These are phyloP conservation scores for Paxillus involutus DNA, from an alignment of 768 basidiomycete species.

Conservation along the genomic window DNA sequence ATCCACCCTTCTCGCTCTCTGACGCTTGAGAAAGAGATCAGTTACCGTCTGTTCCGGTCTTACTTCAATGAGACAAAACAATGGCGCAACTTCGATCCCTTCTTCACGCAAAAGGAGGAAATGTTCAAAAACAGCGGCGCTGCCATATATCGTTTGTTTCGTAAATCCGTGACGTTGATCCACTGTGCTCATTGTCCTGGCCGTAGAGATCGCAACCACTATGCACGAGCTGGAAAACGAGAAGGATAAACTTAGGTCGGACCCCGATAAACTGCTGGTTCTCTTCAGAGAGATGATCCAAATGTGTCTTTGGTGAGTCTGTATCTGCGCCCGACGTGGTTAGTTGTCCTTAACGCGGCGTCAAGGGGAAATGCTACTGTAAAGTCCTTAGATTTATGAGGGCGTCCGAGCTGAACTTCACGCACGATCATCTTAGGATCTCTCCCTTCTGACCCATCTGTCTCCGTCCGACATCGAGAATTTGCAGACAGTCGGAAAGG, in stretches of 20 bases:
- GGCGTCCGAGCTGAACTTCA: neutral
- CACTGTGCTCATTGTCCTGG: neutral
- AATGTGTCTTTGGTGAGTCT: slow-evolving; percentile 73
- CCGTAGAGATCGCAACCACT: slow-evolving; percentile 67
- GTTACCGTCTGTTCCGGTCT: slow-evolving; percentile 81
- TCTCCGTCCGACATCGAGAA: slow-evolving; percentile 79
- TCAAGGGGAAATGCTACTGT: slow-evolving; percentile 93
- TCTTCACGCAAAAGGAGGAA: slow-evolving; percentile 72
- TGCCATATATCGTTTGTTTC: slow-evolving; percentile 72
- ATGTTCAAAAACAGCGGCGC: slow-evolving; percentile 78
- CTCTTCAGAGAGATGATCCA: slow-evolving; percentile 86
- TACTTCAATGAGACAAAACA: slow-evolving; percentile 64
- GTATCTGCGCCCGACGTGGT: neutral
- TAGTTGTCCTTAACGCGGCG: neutral
- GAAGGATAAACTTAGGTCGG: slow-evolving; percentile 41
- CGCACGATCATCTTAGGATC: slow-evolving; percentile 54
- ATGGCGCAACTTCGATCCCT: slow-evolving; percentile 85
- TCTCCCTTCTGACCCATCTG: slow-evolving; percentile 86
- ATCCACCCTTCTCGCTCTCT: neutral
- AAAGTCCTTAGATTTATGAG: slow-evolving; percentile 12
- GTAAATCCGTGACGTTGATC: neutral
- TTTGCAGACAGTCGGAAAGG: slow-evolving; percentile 79
- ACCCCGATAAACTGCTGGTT: slow-evolving; percentile 55
- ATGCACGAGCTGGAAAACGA: slow-evolving; percentile 64
- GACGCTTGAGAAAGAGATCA: slow-evolving; percentile 27